phyloP scores from a whole-genome alignment of 768 basidiomycete species.

The Leccinum uliginosum region DNA sequence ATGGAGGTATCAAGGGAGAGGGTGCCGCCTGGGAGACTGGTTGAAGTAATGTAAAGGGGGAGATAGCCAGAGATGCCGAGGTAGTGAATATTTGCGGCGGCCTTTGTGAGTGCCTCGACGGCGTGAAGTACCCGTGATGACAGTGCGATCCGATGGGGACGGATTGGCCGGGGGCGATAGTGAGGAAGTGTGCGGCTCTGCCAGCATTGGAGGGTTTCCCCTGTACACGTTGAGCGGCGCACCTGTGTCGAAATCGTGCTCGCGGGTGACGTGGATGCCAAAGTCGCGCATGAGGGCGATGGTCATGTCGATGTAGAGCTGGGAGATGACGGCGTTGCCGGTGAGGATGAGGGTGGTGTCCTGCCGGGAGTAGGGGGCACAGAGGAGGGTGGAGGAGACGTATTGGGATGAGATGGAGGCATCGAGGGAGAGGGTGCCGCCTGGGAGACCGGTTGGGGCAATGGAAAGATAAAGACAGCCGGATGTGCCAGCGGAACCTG shows the following conservation, averaged over 20 bases:
- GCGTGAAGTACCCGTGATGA: slow-evolving; percentile 94
- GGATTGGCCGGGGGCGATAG: too few species aligned
- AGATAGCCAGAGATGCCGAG: slow-evolving; percentile 80
- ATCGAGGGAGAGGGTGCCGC: slow-evolving; percentile 79
- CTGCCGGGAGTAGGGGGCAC: slow-evolving; percentile 86
- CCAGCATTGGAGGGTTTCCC: too few species aligned
- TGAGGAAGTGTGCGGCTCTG: too few species aligned
- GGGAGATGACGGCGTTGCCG: slow-evolving; percentile 94
- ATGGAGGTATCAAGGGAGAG: slow-evolving; percentile 91
- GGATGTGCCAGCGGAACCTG: slow-evolving; percentile 77
- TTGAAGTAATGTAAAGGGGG: slow-evolving; percentile 78
- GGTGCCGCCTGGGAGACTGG: slow-evolving; percentile 75
- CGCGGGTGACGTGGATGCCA: slow-evolving; percentile 71
- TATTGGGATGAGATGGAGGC: slow-evolving; percentile 98
- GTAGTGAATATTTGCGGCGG: slow-evolving; percentile 76
- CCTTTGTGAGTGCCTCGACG: slow-evolving; percentile 81
- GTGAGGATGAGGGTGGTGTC: slow-evolving; percentile 86
- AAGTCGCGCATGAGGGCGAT: slow-evolving; percentile 97
- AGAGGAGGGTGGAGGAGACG: slow-evolving; percentile 93
- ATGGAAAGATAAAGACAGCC: slow-evolving; percentile 91
- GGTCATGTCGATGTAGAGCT: slow-evolving; percentile 99
- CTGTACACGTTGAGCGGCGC: slow-evolving; percentile 73
- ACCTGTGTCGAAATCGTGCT: slow-evolving; percentile 55
- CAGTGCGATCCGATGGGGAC: slow-evolving; percentile 46
- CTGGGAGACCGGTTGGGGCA: slow-evolving; percentile 75